Conservation (phyloP, 2,329 filamentous ascomycete species). For the Didymella glomerata region DNA sequence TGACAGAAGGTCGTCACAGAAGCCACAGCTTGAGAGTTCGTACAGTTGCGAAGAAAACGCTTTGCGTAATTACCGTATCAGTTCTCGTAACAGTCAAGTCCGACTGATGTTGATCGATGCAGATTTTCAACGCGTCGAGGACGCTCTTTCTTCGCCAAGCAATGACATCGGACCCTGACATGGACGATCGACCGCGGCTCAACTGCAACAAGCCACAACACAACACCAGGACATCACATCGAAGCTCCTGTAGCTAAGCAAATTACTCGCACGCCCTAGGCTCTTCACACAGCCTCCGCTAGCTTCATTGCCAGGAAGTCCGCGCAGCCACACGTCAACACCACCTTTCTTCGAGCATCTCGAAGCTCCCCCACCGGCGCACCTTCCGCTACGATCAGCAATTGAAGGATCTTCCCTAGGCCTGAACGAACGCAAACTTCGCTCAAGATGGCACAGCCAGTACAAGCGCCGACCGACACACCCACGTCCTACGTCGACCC, state of each 20-base stretch:
- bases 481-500: conserved; percentile 68
- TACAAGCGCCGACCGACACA: conserved; percentile 25
- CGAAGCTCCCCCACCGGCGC: conserved; percentile 1
- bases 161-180: conserved; percentile 23
- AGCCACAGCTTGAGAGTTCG: background rate
- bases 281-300: background rate
- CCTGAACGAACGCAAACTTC: background rate
- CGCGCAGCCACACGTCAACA: background rate
- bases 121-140: background rate
- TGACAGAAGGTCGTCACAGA: background rate
- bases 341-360: background rate
- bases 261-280: background rate
- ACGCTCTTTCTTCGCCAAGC: conserved; percentile 15
- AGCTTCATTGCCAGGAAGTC: background rate
- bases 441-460: conserved; percentile 28
- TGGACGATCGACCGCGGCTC: conserved; percentile 19
- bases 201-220: conserved; percentile 1
- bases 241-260: background rate
- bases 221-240: background rate
- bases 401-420: background rate
- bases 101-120: background rate
- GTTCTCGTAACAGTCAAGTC: no score
- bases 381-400: background rate
- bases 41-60: background rate
- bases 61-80: background rate